Conservation (phyloP, 148 eudicot species). For the Oxyria digyna region DNA sequence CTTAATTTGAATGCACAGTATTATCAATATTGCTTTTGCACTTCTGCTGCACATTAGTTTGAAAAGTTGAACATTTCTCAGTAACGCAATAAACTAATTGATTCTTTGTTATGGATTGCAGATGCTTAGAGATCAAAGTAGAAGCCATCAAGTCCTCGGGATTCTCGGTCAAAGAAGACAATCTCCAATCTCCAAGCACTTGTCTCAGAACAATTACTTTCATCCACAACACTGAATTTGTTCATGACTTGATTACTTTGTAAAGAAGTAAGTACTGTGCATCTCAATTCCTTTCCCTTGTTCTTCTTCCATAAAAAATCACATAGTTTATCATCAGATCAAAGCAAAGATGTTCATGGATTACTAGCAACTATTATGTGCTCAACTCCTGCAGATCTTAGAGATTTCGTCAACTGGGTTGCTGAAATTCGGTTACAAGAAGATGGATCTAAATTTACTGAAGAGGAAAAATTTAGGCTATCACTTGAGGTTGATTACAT, state of each 20-base stretch:
- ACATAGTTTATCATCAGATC: constrained; percentile 34
- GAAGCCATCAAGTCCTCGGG: too few relatives aligned
- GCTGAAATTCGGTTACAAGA: constrained; percentile 76
- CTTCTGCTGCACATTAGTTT: too few relatives aligned
- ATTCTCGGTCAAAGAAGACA: too few relatives aligned
- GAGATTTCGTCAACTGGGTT: constrained; percentile 85
- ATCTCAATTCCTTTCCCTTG: too few relatives aligned
- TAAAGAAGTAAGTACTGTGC: too few relatives aligned
- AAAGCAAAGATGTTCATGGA: constrained; percentile 37
- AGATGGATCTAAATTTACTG: constrained; percentile 49
- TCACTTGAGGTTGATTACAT: constrained; percentile 72
- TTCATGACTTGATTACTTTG: too few relatives aligned
- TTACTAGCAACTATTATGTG: constrained; percentile 44
- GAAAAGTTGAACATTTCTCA: neutral
- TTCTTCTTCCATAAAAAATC: too few relatives aligned
- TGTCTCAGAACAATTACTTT: too few relatives aligned
- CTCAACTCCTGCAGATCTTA: constrained; percentile 70
- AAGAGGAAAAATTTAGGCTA: constrained; percentile 75
- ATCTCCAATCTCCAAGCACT: too few relatives aligned
- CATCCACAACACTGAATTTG: too few relatives aligned
- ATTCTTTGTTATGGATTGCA: constrained; percentile 16
- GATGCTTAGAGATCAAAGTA: constrained; percentile 57
- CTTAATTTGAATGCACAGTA: neutral
- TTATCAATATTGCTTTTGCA: neutral
- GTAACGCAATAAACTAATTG: neutral